A percentile compares a stretch with the other conserved stretches of the same genome.
These are phyloP conservation scores for Teratosphaeria nubilosa DNA, from an alignment of 2,329 filamentous ascomycete species.

Conservation along the genomic window DNA sequence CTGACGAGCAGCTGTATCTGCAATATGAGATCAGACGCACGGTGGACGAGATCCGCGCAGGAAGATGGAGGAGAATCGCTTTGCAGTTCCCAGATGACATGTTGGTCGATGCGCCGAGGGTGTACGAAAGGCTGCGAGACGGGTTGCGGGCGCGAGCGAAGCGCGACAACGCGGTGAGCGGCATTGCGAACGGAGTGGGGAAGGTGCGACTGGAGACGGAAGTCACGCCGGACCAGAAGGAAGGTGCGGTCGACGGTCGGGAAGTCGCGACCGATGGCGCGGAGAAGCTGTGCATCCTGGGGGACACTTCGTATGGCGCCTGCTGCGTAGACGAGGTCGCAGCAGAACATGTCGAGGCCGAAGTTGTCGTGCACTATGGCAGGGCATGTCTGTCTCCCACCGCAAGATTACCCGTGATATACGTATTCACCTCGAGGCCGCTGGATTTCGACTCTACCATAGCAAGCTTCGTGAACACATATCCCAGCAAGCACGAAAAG, in stretches of 20 bases:
- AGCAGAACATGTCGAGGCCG: slow-evolving; percentile 82
- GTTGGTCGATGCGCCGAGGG: slow-evolving; percentile 73
- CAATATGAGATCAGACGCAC: slow-evolving; percentile 84
- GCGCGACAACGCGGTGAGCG: background rate
- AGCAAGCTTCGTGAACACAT: slow-evolving; percentile 57
- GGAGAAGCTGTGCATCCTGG: slow-evolving; percentile 66
- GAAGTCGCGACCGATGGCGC: slow-evolving; percentile 17
- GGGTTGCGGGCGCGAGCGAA: slow-evolving; percentile 28
- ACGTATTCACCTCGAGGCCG: slow-evolving; percentile 71
- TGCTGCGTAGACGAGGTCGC: slow-evolving; percentile 97
- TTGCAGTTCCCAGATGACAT: slow-evolving; percentile 95
- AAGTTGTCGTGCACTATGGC: slow-evolving; percentile 90
- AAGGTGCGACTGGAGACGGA: background rate
- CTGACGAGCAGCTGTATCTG: slow-evolving; percentile 60
- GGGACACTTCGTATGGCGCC: slow-evolving; percentile 91
- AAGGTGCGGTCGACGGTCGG: background rate
- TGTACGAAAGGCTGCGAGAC: slow-evolving; percentile 56
- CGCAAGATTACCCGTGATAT: slow-evolving; percentile 73
- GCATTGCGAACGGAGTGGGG: background rate
- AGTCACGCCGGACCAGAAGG: background rate
- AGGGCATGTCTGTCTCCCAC: slow-evolving; percentile 86
- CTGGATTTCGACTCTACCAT: slow-evolving; percentile 53
- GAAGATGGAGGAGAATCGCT: slow-evolving; percentile 65
- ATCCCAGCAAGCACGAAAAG: slow-evolving; percentile 52
- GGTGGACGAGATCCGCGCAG: slow-evolving; percentile 60